These are phyloP conservation scores for Epichloe scottii DNA, from an alignment of 2,329 filamentous ascomycete species.

Conservation along the genomic window DNA sequence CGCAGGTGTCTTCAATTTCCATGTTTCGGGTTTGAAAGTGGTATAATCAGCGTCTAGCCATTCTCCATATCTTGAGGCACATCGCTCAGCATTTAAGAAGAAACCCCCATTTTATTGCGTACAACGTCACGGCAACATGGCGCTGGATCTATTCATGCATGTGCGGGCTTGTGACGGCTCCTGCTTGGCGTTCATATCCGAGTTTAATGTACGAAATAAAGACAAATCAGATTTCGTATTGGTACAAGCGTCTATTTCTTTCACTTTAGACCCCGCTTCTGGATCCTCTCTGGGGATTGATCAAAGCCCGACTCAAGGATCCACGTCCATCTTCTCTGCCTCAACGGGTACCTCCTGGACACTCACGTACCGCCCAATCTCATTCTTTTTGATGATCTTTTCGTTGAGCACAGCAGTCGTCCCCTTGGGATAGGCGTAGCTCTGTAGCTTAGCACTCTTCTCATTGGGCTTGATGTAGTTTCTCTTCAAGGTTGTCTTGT, in stretches of 20 bases:
- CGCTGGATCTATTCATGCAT: no score
- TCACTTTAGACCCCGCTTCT: not conserved
- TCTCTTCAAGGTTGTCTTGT: slow-evolving; percentile 86
- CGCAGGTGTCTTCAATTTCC: no score
- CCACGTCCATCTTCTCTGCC: slow-evolving; percentile 58
- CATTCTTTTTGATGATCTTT: slow-evolving; percentile 88
- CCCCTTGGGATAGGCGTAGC: slow-evolving; percentile 79
- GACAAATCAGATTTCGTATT: not conserved
- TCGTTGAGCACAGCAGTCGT: slow-evolving; percentile 96
- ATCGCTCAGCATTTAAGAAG: no score
- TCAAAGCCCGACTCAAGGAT: slow-evolving; percentile 29
- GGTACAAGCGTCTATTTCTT: slow-evolving; percentile 2
- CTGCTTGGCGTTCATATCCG: not conserved
- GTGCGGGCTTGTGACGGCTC: no score
- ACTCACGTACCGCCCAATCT: slow-evolving; percentile 87
- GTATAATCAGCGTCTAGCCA: no score
- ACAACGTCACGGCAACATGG: no score
- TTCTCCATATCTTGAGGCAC: no score
- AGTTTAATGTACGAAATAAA: no score
- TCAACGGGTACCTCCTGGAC: slow-evolving; percentile 72
- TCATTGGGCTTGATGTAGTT: slow-evolving; percentile 92
- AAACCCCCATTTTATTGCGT: no score
- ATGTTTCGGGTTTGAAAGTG: no score
- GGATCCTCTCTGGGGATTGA: not conserved
- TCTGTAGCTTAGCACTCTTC: slow-evolving; percentile 80